A percentile compares a stretch with the other conserved stretches of the same genome.
phyloP scores from a whole-genome alignment of 306 rosid species.

The Myrica gale region DNA sequence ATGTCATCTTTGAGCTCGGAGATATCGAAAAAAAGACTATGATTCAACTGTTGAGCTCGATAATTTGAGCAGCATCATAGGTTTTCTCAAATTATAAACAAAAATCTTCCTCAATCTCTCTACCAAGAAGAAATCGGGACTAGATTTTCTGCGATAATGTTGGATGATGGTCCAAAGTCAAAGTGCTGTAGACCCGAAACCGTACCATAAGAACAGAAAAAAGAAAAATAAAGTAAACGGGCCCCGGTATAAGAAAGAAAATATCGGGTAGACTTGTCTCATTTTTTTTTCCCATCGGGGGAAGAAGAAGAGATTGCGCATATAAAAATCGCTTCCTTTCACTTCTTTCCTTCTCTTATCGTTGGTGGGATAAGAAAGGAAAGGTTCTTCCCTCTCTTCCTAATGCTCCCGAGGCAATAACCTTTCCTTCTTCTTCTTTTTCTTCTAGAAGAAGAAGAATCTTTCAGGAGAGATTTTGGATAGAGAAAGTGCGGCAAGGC shows the following conservation, averaged over 20 bases:
- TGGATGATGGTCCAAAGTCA: no score
- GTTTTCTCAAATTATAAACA: no score
- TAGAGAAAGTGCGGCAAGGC: not conserved
- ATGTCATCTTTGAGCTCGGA: no score
- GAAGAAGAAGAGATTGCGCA: conserved; percentile 2
- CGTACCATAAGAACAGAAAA: not conserved
- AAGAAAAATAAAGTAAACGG: not conserved
- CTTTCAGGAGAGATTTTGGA: not conserved
- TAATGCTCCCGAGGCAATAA: conserved; percentile 36
- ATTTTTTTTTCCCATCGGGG: conserved; percentile 8
- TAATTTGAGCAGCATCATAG: no score
- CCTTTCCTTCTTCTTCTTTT: conserved; percentile 29
- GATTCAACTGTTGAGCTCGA: no score
- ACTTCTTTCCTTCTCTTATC: not conserved
- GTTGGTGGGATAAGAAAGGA: conserved; percentile 17
- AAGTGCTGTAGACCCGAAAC: not conserved
- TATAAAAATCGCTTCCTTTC: not conserved
- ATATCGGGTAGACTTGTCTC: conserved; percentile 3
- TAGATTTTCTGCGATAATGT: no score
- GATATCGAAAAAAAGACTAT: no score
- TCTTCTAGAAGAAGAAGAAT: conserved; percentile 16
- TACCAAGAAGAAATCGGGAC: no score
- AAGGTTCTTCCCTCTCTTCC: conserved; percentile 7
- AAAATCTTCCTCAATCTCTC: no score
- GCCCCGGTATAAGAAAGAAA: not conserved